Conservation (phyloP, 2,329 filamentous ascomycete species). For the Pestalotiopsis sp. region DNA sequence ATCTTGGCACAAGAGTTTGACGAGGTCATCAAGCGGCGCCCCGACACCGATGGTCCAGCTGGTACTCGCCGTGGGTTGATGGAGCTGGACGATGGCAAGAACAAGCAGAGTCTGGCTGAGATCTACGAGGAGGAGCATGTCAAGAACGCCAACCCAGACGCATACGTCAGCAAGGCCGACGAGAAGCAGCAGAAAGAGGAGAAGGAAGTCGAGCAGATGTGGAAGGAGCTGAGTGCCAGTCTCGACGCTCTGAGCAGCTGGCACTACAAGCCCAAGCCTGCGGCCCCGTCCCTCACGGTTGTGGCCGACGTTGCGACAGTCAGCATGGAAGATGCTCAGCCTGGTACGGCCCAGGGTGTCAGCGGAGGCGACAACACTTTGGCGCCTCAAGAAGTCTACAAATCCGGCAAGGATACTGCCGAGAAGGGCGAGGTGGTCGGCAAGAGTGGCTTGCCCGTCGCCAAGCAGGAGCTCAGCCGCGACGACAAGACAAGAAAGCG, state of each 20-base stretch:
- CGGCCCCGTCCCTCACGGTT: conserved; percentile 80
- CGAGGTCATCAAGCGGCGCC: conserved; percentile 81
- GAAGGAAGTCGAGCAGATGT: conserved; percentile 78
- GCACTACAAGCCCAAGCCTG: conserved; percentile 92
- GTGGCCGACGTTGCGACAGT: conserved; percentile 91
- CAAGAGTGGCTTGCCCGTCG: conserved; percentile 77
- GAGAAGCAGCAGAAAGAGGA: conserved; percentile 84
- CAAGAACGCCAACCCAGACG: conserved; percentile 74
- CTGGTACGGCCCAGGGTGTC: conserved; percentile 77
- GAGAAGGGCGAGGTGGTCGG: conserved; percentile 73
- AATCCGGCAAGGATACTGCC: conserved; percentile 68
- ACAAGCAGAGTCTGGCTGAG: conserved; percentile 85
- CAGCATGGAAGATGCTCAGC: conserved; percentile 92
- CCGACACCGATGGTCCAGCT: conserved; percentile 66
- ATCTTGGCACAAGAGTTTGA: conserved; percentile 92
- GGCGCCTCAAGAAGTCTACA: conserved; percentile 93
- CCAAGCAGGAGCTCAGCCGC: conserved; percentile 82
- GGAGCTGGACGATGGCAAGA: conserved; percentile 84
- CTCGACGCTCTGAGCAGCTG: conserved; percentile 90
- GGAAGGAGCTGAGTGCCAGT: conserved; percentile 78
- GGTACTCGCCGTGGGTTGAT: conserved; percentile 71
- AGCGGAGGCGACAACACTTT: conserved; percentile 72
- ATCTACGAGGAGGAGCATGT: conserved; percentile 94
- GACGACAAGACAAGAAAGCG: conserved; percentile 81
- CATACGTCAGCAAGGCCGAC: conserved; percentile 79